Conservation (phyloP, 1,284 basidiomycete species). For the Pisolithus thermaeus region DNA sequence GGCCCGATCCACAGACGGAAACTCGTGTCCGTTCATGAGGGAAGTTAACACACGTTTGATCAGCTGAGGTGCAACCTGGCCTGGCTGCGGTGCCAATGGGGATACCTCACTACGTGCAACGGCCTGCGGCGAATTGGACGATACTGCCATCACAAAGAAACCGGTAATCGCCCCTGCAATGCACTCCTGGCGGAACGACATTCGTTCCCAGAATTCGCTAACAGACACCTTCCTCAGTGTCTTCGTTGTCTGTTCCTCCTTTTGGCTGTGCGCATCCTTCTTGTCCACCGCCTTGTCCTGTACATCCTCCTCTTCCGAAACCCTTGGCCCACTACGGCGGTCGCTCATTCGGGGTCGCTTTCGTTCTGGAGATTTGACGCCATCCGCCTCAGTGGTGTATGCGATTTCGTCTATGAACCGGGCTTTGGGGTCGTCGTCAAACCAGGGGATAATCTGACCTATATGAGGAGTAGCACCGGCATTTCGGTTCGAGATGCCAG, state of each 20-base stretch:
- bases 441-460: conserved; percentile 76
- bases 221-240: conserved; percentile 52
- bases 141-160: conserved; percentile 70
- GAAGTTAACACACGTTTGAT: conserved; percentile 64
- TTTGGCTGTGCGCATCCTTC: conserved; percentile 23
- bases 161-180: conserved; percentile 79
- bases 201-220: conserved; percentile 91
- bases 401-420: conserved; percentile 87
- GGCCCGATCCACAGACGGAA: conserved; percentile 60
- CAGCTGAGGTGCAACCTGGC: conserved; percentile 59
- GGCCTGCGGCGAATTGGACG: conserved; percentile 18
- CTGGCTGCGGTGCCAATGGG: conserved; percentile 47
- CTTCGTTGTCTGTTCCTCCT: conserved; percentile 30
- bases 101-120: conserved; percentile 29
- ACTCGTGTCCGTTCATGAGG: conserved; percentile 72
- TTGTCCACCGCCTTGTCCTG: conserved; percentile 28
- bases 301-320: conserved; percentile 21
- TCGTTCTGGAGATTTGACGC: conserved; percentile 53
- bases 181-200: conserved; percentile 94
- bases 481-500: conserved; percentile 13
- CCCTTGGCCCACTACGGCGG: conserved; percentile 11
- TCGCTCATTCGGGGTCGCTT: conserved; percentile 41
- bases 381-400: conserved; percentile 56
- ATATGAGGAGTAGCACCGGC: conserved; percentile 37
- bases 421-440: conserved; percentile 91